Evolutionary conservation across 345 rosid species (phyloP).

Genomic region (Leavenworthia alabamica): DNA sequence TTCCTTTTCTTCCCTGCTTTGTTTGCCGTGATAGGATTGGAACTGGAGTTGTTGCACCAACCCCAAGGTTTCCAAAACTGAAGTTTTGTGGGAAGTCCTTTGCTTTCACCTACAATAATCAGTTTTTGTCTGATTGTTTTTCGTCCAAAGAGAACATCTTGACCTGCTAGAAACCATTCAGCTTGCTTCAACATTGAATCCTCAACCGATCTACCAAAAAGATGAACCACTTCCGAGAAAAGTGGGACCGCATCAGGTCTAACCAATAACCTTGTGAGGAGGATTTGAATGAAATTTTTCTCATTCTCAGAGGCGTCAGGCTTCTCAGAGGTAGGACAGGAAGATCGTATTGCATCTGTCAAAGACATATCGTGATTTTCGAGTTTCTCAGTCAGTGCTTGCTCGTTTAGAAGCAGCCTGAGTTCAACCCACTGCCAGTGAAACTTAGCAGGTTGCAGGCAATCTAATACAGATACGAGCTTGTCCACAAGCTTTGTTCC

Average conservation of each 20-base stretch:
- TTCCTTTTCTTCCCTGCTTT: conserved; percentile 53
- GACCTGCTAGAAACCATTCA: conserved; percentile 87
- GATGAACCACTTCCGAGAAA: conserved; percentile 90
- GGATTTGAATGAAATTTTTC: conserved; percentile 74
- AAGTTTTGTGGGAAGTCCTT: conserved; percentile 62
- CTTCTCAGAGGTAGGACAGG: conserved; percentile 65
- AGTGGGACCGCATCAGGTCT: conserved; percentile 97
- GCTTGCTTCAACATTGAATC: conserved; percentile 90
- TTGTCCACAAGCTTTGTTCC: conserved; percentile 71
- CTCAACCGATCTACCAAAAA: conserved; percentile 91
- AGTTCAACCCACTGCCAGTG: conserved; percentile 99
- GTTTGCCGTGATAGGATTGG: conserved; percentile 31
- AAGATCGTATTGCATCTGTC: conserved; percentile 67
- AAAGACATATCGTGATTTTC: conserved; percentile 64
- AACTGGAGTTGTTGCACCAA: conserved; percentile 56
- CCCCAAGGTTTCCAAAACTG: conserved; percentile 96
- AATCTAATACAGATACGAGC: conserved; percentile 69
- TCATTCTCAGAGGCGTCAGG: conserved; percentile 82
- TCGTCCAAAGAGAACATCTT: conserved; percentile 83
- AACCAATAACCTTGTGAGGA: conserved; percentile 88
- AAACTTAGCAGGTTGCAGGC: conserved; percentile 92
- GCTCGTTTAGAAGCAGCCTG: conserved; percentile 93
- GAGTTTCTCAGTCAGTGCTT: conserved; percentile 77
- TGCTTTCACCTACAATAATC: conserved; percentile 66
- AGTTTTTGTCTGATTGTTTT: conserved; percentile 87